phyloP scores from a whole-genome alignment of 2,329 filamentous ascomycete species.

The Xylariaceae sp. region DNA sequence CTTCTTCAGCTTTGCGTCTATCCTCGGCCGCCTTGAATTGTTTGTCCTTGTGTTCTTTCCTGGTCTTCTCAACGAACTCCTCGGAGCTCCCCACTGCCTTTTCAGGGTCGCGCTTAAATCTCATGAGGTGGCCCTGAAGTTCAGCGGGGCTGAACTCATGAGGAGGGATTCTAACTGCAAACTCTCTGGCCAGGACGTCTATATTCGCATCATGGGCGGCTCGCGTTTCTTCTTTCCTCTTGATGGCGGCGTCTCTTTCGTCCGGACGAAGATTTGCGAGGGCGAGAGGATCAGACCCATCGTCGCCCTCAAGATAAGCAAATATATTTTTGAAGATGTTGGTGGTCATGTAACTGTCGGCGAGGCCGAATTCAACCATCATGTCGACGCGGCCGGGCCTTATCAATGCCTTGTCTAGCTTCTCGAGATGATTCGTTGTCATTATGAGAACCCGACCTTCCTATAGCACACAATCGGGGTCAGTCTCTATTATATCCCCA shows the following conservation, averaged over 20 bases:
- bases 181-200: conserved; percentile 43
- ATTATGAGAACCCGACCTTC: conserved; percentile 62
- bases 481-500: no score
- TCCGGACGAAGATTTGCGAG: conserved; percentile 28
- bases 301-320: conserved; percentile 47
- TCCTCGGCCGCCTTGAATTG: conserved; percentile 31
- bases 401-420: conserved; percentile 59
- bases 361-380: conserved; percentile 52
- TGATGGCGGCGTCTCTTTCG: conserved; percentile 22
- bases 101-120: conserved; percentile 50
- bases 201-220: conserved; percentile 38
- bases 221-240: conserved; percentile 31
- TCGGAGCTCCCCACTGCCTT: conserved; percentile 44
- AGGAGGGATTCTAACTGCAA: conserved; percentile 48
- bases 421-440: conserved; percentile 62
- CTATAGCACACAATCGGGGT: conserved; percentile 29
- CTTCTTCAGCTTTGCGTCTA: conserved; percentile 27
- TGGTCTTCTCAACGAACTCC: conserved; percentile 47
- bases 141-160: conserved; percentile 58
- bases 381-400: conserved; percentile 61
- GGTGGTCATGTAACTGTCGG: conserved; percentile 49
- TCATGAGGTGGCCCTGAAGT: conserved; percentile 55
- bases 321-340: conserved; percentile 58
- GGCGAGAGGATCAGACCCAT: conserved; percentile 25
- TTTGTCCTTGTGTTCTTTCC: conserved; percentile 38